These are phyloP conservation scores for Pulveroboletus sp. DNA, from an alignment of 1,284 basidiomycete genomes.

Conservation along the genomic window DNA sequence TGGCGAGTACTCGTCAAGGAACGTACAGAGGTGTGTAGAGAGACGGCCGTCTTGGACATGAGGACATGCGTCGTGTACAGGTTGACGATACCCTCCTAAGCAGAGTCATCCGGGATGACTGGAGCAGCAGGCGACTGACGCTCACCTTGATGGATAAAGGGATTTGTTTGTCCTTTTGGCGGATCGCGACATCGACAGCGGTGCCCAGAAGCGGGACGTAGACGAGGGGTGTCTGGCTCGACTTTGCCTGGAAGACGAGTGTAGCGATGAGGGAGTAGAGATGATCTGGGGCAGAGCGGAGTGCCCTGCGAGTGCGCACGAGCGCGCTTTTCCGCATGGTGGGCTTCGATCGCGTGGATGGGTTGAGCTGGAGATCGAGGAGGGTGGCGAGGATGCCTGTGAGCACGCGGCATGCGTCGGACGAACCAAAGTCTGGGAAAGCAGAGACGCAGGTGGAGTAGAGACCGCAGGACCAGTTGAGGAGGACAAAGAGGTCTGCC, in stretches of 20 bases:
- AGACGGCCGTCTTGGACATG: conserved; percentile 57
- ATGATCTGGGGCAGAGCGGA: conserved; percentile 55
- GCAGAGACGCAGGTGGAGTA: conserved; percentile 53
- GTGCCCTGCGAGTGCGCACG: conserved; percentile 59
- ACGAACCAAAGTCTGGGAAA: conserved; percentile 47
- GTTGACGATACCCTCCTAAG: conserved; percentile 52
- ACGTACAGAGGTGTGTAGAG: conserved; percentile 52
- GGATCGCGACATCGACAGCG: conserved; percentile 60
- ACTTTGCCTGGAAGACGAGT: conserved; percentile 51
- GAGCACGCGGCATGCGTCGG: conserved; percentile 52
- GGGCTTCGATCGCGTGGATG: conserved; percentile 53
- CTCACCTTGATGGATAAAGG: conserved; percentile 26
- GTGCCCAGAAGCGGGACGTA: conserved; percentile 59
- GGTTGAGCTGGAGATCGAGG: conserved; percentile 58
- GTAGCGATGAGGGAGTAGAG: conserved; percentile 52
- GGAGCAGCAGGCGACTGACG: not conserved
- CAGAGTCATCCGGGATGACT: not conserved
- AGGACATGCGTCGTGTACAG: conserved; percentile 55
- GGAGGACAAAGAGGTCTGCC: conserved; percentile 66
- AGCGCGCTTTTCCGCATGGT: conserved; percentile 63
- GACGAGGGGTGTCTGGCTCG: conserved; percentile 47
- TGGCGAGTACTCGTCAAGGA: not conserved
- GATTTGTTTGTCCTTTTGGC: conserved; percentile 49
- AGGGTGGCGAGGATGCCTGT: conserved; percentile 56
- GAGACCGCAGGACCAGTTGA: conserved; percentile 72